Percentiles rank a stretch among this genome's conserved stretches.
Evolutionary conservation across 805 yeast species (phyloP).

Genomic region (Saturnispora ahearnii): DNA sequence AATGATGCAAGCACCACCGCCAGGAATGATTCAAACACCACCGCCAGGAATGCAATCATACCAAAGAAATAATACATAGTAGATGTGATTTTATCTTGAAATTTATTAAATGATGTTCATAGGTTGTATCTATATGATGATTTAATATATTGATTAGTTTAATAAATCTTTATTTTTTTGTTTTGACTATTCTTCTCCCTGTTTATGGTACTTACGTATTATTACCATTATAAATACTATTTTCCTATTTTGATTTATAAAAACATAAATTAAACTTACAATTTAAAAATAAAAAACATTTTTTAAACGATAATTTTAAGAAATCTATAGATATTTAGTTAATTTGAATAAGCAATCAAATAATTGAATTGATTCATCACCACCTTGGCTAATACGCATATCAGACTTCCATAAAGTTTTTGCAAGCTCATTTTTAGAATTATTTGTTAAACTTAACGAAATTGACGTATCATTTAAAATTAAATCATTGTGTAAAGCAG

Average conservation of each 20-base stretch:
- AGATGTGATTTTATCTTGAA: background rate
- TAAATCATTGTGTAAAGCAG: slow-evolving; percentile 26
- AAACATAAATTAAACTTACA: background rate
- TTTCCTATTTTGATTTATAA: background rate
- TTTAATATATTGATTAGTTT: background rate
- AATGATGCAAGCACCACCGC: slow-evolving; percentile 3
- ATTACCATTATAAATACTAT: background rate
- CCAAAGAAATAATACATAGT: background rate
- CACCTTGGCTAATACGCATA: slow-evolving; percentile 66
- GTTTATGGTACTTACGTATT: no score
- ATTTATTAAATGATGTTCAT: background rate
- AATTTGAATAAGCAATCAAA: slow-evolving; percentile 53
- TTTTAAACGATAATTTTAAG: background rate
- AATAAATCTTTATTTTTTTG: background rate
- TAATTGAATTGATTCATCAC: slow-evolving; percentile 80
- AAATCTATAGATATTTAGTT: slow-evolving; percentile 31
- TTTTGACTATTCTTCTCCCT: background rate
- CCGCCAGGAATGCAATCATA: slow-evolving; percentile 2
- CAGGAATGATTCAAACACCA: slow-evolving; percentile 2
- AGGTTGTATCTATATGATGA: no score
- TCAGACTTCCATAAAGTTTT: slow-evolving; percentile 65
- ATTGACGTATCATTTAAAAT: slow-evolving; percentile 23
- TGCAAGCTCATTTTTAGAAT: slow-evolving; percentile 58
- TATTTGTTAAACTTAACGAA: slow-evolving; percentile 43
- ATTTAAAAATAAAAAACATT: background rate